Conservation (phyloP, 2,329 filamentous ascomycete species). For the Ciborinia camelliae region DNA sequence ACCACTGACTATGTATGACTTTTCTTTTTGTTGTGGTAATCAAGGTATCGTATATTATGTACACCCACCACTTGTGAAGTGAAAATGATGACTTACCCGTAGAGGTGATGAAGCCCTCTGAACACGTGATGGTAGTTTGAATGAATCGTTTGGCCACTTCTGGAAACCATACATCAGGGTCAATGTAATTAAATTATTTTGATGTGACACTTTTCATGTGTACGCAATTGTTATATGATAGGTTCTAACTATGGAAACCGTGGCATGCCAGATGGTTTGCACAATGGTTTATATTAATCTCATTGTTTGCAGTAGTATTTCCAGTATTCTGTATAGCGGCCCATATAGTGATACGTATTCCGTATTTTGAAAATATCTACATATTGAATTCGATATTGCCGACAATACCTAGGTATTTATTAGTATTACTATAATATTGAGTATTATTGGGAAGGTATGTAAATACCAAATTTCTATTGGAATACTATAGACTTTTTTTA, state of each 20-base stretch:
- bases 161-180: not conserved
- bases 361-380: too few species aligned
- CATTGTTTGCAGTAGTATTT: too few species aligned
- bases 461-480: too few species aligned
- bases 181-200: not conserved
- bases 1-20: conserved; percentile 3
- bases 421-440: too few species aligned
- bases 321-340: too few species aligned
- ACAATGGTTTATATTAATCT: too few species aligned
- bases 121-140: not conserved
- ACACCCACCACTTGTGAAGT: not conserved
- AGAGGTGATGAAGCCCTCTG: not conserved
- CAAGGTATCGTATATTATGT: not conserved
- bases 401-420: too few species aligned
- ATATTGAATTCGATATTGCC: too few species aligned
- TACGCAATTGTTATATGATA: not conserved
- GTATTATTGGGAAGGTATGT: too few species aligned
- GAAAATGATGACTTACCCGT: not conserved
- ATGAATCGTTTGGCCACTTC: not conserved
- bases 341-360: too few species aligned
- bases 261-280: not conserved
- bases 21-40: not conserved
- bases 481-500: too few species aligned
- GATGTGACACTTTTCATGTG: too few species aligned
- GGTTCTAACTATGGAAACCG: not conserved